These are phyloP conservation scores for Amborella trichopoda DNA, from an alignment of 164 flowering plant species.

Conservation along the genomic window DNA sequence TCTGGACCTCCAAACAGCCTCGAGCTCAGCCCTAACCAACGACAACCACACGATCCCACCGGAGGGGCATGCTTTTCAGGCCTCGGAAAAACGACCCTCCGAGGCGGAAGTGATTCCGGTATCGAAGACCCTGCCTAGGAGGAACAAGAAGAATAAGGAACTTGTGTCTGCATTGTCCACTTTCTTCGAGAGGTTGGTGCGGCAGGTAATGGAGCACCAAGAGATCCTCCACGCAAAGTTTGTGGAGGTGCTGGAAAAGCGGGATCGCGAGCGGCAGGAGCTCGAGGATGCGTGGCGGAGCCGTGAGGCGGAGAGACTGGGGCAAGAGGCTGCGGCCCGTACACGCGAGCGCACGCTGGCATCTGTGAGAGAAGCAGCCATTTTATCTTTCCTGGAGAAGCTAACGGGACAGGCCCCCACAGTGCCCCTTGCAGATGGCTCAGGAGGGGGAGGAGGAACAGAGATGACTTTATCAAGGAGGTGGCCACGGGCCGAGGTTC, in stretches of 20 bases:
- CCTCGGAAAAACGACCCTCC: background rate
- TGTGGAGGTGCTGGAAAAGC: slow-evolving; percentile 11
- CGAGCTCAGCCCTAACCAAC: slow-evolving; percentile 12
- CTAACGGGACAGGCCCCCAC: slow-evolving; percentile 5
- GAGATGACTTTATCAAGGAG: background rate
- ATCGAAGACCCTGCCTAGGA: background rate
- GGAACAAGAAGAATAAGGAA: slow-evolving; percentile 5
- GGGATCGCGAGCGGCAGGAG: slow-evolving; percentile 6
- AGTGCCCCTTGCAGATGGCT: background rate
- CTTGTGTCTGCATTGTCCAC: slow-evolving; percentile 4
- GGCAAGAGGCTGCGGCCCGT: background rate
- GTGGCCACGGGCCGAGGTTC: slow-evolving; percentile 11
- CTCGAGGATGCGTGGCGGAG: slow-evolving; percentile 9
- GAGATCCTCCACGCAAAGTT: slow-evolving; percentile 5
- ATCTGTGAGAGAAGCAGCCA: slow-evolving; percentile 6
- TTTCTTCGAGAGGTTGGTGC: slow-evolving; percentile 7
- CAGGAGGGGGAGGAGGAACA: background rate
- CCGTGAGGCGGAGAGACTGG: slow-evolving; percentile 1
- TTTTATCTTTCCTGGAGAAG: slow-evolving; percentile 9
- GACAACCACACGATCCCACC: slow-evolving; percentile 1
- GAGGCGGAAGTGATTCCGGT: background rate
- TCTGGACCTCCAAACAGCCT: slow-evolving; percentile 6
- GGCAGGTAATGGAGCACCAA: slow-evolving; percentile 10
- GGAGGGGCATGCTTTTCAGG: background rate
- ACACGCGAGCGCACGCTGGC: slow-evolving; percentile 6